These are phyloP conservation scores for Torulaspora gathmanii DNA, from an alignment of 805 yeast species.

Conservation along the genomic window DNA sequence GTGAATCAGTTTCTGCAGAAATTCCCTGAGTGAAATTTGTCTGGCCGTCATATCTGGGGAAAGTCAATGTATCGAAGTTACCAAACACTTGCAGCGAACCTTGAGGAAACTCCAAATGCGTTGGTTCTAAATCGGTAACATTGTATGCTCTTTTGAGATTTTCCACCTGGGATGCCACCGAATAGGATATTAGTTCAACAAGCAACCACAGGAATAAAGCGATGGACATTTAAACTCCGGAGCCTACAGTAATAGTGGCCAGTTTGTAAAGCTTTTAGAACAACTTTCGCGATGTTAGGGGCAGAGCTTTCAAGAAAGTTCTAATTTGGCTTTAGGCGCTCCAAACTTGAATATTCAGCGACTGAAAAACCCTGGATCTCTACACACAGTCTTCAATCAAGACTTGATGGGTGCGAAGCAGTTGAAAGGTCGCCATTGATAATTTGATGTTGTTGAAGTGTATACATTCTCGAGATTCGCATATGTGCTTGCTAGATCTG, in stretches of 20 bases:
- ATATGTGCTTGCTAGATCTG: not conserved
- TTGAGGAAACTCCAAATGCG: conserved; percentile 14
- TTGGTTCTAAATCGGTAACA: conserved; percentile 11
- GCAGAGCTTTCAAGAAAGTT: not conserved
- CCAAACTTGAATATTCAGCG: not conserved
- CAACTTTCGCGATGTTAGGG: not conserved
- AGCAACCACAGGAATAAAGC: conserved; percentile 5
- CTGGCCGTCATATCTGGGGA: conserved; percentile 31
- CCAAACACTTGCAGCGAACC: conserved; percentile 25
- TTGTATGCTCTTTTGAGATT: conserved; percentile 17
- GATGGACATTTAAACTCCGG: conserved; percentile 6
- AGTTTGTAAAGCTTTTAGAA: not conserved
- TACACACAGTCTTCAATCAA: not conserved
- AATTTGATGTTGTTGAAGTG: not conserved
- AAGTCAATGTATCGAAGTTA: conserved; percentile 20
- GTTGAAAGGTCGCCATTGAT: not conserved
- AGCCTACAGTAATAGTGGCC: conserved; percentile 1
- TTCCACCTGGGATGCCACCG: conserved; percentile 20
- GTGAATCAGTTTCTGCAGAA: conserved; percentile 8
- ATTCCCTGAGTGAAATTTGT: conserved; percentile 29
- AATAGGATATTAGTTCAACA: not conserved
- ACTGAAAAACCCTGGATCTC: not conserved
- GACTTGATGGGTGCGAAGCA: not conserved
- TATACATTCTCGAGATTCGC: conserved; percentile 7
- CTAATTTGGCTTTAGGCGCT: not conserved